Evolutionary conservation across 441 rosid genomes (phyloP).

Genomic region (Euphorbia corollata): DNA sequence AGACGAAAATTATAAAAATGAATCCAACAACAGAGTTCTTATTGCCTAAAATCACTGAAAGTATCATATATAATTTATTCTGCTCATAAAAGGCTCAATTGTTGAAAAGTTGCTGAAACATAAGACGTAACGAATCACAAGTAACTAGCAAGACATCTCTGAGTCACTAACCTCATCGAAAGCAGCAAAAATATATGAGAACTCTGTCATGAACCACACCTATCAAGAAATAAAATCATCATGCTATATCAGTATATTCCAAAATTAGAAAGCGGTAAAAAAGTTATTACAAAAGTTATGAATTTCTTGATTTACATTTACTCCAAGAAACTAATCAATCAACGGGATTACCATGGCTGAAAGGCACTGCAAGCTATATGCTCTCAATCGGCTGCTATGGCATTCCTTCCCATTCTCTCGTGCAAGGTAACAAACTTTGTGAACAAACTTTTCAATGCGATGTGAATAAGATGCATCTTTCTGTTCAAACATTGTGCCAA

Average conservation of each 20-base stretch:
- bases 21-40: too few relatives aligned
- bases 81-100: too few relatives aligned
- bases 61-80: too few relatives aligned
- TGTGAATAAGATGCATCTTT: constrained; percentile 70
- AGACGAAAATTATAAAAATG: background rate
- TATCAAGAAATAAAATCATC: constrained; percentile 27
- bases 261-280: constrained; percentile 7
- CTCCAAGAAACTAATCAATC: constrained; percentile 1
- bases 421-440: constrained; percentile 64
- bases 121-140: background rate
- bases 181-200: constrained; percentile 61
- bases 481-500: constrained; percentile 38
- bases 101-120: background rate
- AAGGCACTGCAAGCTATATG: constrained; percentile 86
- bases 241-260: constrained; percentile 3
- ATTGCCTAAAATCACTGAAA: too few relatives aligned
- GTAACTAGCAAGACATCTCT: background rate
- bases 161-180: constrained; percentile 60
- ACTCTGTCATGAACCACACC: constrained; percentile 94
- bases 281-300: background rate
- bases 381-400: constrained; percentile 43
- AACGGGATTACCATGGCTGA: constrained; percentile 70
- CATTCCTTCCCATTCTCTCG: constrained; percentile 47
- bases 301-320: background rate
- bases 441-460: constrained; percentile 67